phyloP scores from a whole-genome alignment of 225 moss, liverwort and hornwort genomes.

The Antitrichia curtipendula region DNA sequence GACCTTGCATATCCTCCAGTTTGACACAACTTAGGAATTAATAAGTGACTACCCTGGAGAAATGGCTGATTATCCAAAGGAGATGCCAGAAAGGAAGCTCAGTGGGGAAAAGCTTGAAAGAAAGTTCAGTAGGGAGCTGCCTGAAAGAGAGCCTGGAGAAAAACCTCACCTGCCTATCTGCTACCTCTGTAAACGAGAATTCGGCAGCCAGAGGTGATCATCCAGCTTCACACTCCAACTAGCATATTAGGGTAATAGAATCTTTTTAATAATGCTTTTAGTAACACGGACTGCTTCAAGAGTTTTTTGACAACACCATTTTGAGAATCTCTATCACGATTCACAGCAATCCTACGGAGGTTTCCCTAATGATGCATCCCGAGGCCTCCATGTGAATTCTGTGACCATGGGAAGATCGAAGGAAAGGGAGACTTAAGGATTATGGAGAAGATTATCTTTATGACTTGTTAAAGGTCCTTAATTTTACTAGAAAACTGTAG shows the following conservation, averaged over 20 bases:
- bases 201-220: conserved; percentile 52
- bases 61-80: conserved; percentile 2
- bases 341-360: neutral
- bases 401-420: neutral
- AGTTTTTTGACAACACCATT: neutral
- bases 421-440: neutral
- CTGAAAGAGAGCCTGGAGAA: neutral
- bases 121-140: neutral
- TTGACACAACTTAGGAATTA: neutral
- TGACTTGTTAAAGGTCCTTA: neutral
- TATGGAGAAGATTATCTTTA: neutral
- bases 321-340: neutral
- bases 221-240: neutral
- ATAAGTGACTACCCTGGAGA: neutral
- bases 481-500: neutral
- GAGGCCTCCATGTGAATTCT: neutral
- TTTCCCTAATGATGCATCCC: neutral
- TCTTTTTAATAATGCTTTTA: neutral
- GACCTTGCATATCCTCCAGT: neutral
- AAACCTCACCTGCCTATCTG: conserved; percentile 45
- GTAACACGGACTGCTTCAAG: neutral
- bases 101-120: neutral
- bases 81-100: neutral
- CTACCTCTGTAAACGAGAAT: conserved; percentile 57
- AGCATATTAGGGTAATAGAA: neutral